These are phyloP conservation scores for Hortiboletus rubellus DNA, from an alignment of 1,284 basidiomycete genomes.

Conservation along the genomic window DNA sequence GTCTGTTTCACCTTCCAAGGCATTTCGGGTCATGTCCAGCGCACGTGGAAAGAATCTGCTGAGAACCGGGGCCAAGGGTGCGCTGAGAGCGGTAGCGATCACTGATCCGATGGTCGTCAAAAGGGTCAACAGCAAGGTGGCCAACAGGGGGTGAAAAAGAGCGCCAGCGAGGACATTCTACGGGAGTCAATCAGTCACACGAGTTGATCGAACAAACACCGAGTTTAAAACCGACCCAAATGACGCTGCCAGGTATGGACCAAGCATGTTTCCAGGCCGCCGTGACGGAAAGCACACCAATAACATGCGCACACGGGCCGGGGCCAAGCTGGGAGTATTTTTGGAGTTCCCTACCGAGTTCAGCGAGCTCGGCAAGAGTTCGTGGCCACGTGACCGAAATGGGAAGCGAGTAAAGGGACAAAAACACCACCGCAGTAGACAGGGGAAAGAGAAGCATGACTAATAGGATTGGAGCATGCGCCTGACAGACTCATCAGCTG, in stretches of 20 bases:
- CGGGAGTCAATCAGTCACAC: constrained; percentile 22
- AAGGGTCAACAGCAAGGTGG: constrained; percentile 74
- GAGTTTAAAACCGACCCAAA: constrained; percentile 62
- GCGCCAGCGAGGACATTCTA: constrained; percentile 91
- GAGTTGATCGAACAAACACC: constrained; percentile 14
- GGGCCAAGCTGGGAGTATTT: constrained; percentile 72
- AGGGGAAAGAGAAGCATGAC: constrained; percentile 71
- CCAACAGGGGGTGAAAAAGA: constrained; percentile 76
- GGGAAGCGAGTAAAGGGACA: constrained; percentile 59
- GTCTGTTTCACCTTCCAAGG: constrained; percentile 56
- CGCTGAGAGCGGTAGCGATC: constrained; percentile 74
- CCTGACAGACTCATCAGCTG: constrained; percentile 40
- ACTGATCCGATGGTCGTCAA: constrained; percentile 87
- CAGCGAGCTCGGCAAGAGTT: constrained; percentile 70
- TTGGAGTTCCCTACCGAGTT: constrained; percentile 71
- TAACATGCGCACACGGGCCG: constrained; percentile 62
- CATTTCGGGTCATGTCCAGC: constrained; percentile 74
- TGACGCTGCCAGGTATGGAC: constrained; percentile 89
- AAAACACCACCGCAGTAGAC: constrained; percentile 53
- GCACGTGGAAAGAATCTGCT: constrained; percentile 79
- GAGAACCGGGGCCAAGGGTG: constrained; percentile 83
- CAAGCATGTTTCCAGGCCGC: constrained; percentile 94
- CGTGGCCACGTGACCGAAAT: constrained; percentile 74
- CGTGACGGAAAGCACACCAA: constrained; percentile 81
- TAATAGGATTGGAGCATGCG: constrained; percentile 62